Evolutionary conservation across 495 filamentous ascomycete genomes (phyloP).

Genomic region (Daldinia caldariorum): DNA sequence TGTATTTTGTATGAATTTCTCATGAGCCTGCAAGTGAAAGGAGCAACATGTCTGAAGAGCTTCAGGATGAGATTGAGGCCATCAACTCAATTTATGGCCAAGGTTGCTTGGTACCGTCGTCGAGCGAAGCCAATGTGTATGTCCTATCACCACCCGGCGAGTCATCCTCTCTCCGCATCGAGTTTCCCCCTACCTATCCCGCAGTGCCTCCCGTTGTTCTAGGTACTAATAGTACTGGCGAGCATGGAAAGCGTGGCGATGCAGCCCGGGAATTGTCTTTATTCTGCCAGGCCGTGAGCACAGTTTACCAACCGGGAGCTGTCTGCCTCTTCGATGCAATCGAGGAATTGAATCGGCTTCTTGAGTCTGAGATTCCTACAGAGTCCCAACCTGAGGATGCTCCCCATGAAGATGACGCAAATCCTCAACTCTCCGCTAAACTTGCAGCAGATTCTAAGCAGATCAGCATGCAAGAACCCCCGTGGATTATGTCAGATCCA

Average conservation of each 20-base stretch:
- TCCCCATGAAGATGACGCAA: slow-evolving; percentile 26
- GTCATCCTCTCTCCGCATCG: slow-evolving; percentile 66
- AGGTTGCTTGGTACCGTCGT: slow-evolving; percentile 62
- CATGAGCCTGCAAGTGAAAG: background rate
- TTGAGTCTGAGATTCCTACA: slow-evolving; percentile 33
- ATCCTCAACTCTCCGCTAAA: slow-evolving; percentile 8
- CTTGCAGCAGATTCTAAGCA: slow-evolving; percentile 14
- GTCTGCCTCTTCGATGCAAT: slow-evolving; percentile 91
- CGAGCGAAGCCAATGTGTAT: slow-evolving; percentile 51
- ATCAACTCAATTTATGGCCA: slow-evolving; percentile 94
- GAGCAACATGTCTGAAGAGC: slow-evolving; percentile 73
- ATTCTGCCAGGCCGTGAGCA: slow-evolving; percentile 70
- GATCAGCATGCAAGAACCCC: slow-evolving; percentile 53
- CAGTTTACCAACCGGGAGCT: slow-evolving; percentile 73
- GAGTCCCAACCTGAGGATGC: slow-evolving; percentile 29
- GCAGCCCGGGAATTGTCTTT: slow-evolving; percentile 72
- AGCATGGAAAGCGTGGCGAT: slow-evolving; percentile 69
- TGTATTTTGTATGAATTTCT: background rate
- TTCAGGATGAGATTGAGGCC: slow-evolving; percentile 84
- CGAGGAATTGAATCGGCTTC: slow-evolving; percentile 64
- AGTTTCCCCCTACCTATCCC: slow-evolving; percentile 79
- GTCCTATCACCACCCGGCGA: slow-evolving; percentile 62
- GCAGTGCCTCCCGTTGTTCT: slow-evolving; percentile 71
- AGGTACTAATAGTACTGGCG: slow-evolving; percentile 69
- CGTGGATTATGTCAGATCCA: slow-evolving; percentile 77